These are phyloP conservation scores for Chaetomium sp. DNA, from an alignment of 2,329 filamentous ascomycete genomes.

Conservation along the genomic window DNA sequence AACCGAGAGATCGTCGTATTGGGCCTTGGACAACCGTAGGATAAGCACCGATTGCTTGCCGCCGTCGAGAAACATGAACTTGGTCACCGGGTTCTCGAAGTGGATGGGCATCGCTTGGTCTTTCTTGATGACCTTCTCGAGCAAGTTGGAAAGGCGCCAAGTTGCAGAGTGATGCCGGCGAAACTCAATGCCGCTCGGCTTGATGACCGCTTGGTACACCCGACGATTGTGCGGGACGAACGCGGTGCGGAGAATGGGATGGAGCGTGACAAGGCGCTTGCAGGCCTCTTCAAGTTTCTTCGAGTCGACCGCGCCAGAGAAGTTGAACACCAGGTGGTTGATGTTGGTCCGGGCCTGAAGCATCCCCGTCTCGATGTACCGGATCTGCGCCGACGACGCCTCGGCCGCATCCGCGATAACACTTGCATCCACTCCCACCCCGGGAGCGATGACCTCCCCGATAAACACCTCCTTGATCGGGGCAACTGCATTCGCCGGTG, in stretches of 20 bases:
- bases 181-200: constrained; percentile 39
- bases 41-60: constrained; percentile 42
- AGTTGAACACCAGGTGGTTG: constrained; percentile 42
- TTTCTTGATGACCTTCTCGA: constrained; percentile 37
- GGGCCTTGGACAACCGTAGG: constrained; percentile 42
- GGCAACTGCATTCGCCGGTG: constrained; percentile 10
- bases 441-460: constrained; percentile 36
- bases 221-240: constrained; percentile 43
- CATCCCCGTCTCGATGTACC: constrained; percentile 43
- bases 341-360: constrained; percentile 39
- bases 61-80: constrained; percentile 45
- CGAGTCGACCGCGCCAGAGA: constrained; percentile 37
- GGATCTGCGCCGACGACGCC: constrained; percentile 42
- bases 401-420: constrained; percentile 43
- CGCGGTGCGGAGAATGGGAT: constrained; percentile 48
- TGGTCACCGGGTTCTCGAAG: constrained; percentile 40
- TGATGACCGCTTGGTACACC: constrained; percentile 44
- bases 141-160: constrained; percentile 34
- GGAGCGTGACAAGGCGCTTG: constrained; percentile 36
- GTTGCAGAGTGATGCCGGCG: constrained; percentile 35
- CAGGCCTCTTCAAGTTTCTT: constrained; percentile 43
- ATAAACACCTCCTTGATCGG: constrained; percentile 32
- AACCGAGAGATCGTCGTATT: constrained; percentile 43
- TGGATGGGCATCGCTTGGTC: constrained; percentile 36
- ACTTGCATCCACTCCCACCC: constrained; percentile 36